phyloP scores from a whole-genome alignment of 805 yeast species.

The Candida insectalens region DNA sequence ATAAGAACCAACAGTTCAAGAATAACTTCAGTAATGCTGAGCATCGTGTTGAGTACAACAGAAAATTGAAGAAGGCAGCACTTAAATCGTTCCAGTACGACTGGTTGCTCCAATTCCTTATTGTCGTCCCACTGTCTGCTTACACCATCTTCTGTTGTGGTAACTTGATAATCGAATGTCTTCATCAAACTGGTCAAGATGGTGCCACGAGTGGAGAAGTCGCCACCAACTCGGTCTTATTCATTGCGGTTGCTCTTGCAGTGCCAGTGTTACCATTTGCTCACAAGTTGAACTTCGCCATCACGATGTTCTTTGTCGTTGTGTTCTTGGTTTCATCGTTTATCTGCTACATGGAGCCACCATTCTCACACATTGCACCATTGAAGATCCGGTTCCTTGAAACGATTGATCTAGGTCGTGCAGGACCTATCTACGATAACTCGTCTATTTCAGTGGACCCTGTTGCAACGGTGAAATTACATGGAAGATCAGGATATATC shows the following conservation, averaged over 20 bases:
- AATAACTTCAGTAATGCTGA: slow-evolving; percentile 16
- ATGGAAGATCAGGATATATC: slow-evolving; percentile 42
- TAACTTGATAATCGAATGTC: slow-evolving; percentile 48
- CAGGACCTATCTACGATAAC: slow-evolving; percentile 6
- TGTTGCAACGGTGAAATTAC: slow-evolving; percentile 33
- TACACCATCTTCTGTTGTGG: slow-evolving; percentile 46
- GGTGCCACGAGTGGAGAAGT: slow-evolving; percentile 32
- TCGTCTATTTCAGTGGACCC: background rate
- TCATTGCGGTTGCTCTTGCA: slow-evolving; percentile 28
- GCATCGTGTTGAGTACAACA: slow-evolving; percentile 18
- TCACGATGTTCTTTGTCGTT: slow-evolving; percentile 33
- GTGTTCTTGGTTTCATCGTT: slow-evolving; percentile 30
- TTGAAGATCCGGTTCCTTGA: slow-evolving; percentile 67
- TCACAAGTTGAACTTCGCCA: slow-evolving; percentile 51
- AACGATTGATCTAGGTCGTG: slow-evolving; percentile 35
- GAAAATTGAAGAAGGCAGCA: slow-evolving; percentile 20
- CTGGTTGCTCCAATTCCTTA: slow-evolving; percentile 69
- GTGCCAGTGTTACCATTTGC: slow-evolving; percentile 57
- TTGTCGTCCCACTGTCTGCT: slow-evolving; percentile 57
- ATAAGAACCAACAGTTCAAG: background rate
- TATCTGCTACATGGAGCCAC: slow-evolving; percentile 30
- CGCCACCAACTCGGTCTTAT: slow-evolving; percentile 27
- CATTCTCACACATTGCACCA: slow-evolving; percentile 59
- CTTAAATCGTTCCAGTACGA: slow-evolving; percentile 52
- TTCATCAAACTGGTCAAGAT: slow-evolving; percentile 67